Evolutionary conservation across 2,329 filamentous ascomycete genomes (phyloP).

Genomic region (Alternaria brassicicola): DNA sequence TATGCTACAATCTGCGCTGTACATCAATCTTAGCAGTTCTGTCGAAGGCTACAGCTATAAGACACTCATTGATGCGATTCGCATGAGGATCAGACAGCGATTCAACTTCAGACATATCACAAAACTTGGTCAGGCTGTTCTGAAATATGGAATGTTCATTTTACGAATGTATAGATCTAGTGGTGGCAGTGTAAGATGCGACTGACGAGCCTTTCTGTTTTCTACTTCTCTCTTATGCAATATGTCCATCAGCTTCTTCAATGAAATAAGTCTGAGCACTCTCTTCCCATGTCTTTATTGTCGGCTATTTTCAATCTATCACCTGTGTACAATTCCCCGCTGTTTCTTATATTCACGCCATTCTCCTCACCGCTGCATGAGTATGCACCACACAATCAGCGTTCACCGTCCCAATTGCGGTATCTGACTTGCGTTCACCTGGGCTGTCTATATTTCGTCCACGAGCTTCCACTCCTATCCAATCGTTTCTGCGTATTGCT

Average conservation of each 20-base stretch:
- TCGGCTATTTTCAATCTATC: neutral
- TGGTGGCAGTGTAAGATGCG: neutral
- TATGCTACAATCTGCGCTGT: neutral
- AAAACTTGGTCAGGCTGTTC: neutral
- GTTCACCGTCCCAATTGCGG: neutral
- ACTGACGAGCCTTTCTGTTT: rapidly evolving
- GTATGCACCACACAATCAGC: neutral
- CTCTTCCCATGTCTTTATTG: neutral
- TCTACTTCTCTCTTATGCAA: neutral
- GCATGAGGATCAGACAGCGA: neutral
- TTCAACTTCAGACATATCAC: neutral
- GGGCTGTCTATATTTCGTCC: neutral
- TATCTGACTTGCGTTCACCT: neutral
- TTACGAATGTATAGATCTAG: neutral
- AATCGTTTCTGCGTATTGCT: neutral
- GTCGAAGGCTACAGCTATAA: neutral
- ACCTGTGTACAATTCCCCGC: rapidly evolving
- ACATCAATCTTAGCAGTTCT: neutral
- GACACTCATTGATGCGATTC: neutral
- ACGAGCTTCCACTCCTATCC: neutral
- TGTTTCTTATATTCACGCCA: neutral
- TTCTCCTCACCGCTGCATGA: neutral
- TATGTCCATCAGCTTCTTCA: neutral
- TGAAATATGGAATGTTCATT: neutral
- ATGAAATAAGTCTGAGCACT: neutral